Evolutionary conservation across 2,329 filamentous ascomycete genomes (phyloP).

Genomic region (Chaetomiaceae sp.): DNA sequence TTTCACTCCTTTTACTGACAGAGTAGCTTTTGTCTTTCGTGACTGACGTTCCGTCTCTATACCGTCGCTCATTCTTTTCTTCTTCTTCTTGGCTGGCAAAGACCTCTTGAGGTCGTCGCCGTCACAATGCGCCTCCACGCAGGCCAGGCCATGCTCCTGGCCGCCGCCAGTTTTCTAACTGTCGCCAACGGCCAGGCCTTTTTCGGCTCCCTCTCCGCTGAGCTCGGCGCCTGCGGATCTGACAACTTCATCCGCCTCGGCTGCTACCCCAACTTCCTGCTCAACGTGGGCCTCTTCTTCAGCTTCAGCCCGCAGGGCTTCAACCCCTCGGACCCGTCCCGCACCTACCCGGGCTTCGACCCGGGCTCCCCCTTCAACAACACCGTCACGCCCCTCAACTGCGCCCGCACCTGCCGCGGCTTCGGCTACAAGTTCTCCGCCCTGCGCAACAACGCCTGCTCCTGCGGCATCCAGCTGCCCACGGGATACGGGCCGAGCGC

Average conservation of each 20-base stretch:
- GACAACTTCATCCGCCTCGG: constrained; percentile 18
- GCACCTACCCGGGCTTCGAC: constrained; percentile 24
- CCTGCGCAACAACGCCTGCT: constrained; percentile 23
- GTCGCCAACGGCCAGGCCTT: constrained; percentile 16
- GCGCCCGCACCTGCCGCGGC: constrained; percentile 25
- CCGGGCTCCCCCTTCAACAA: constrained; percentile 24
- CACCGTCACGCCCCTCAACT: constrained; percentile 27
- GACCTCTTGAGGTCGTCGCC: too few species aligned
- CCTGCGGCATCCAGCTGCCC: constrained; percentile 25
- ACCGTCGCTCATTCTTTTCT: background rate
- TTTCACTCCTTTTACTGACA: too few species aligned
- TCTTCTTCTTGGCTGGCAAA: background rate
- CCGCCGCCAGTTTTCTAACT: constrained; percentile 9
- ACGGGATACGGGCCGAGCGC: background rate
- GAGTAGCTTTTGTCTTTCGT: background rate
- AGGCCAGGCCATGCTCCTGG: constrained; percentile 13
- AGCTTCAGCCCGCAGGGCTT: constrained; percentile 17
- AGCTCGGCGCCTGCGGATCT: constrained; percentile 4
- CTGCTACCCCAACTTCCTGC: constrained; percentile 15
- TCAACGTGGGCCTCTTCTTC: constrained; percentile 14
- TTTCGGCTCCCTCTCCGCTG: constrained; percentile 10
- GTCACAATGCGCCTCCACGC: constrained; percentile 12
- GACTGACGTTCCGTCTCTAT: background rate
- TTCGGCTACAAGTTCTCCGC: constrained; percentile 28
- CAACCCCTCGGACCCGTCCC: constrained; percentile 17